Evolutionary conservation across 2,329 filamentous ascomycete genomes (phyloP).

Genomic region (Fusarium siculi): DNA sequence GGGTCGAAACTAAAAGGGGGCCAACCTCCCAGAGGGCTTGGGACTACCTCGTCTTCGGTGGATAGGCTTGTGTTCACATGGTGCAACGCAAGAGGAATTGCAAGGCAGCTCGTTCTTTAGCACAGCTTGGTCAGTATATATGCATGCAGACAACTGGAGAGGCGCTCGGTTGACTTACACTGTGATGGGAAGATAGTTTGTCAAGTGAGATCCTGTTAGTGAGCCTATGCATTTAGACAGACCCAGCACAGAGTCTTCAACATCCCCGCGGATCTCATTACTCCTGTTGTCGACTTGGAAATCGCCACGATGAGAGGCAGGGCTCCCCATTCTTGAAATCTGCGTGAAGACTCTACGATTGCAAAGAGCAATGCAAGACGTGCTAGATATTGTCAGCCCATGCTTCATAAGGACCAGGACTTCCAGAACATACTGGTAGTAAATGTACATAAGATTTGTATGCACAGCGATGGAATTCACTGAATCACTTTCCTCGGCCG

Average conservation of each 20-base stretch:
- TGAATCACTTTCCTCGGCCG: rapidly evolving
- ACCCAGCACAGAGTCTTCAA: not conserved
- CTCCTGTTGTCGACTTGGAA: rapidly evolving
- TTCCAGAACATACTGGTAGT: not conserved
- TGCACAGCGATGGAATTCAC: not conserved
- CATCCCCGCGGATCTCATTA: not conserved
- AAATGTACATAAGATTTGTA: not conserved
- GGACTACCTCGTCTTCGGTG: rapidly evolving
- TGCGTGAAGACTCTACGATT: not conserved
- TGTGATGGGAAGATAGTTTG: not conserved
- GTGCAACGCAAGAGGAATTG: not conserved
- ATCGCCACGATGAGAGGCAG: rapidly evolving
- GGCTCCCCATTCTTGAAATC: not conserved
- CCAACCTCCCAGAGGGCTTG: not conserved
- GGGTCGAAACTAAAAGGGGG: rapidly evolving
- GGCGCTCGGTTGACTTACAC: not conserved
- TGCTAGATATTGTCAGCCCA: not conserved
- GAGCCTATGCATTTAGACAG: not conserved
- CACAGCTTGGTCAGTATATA: no score
- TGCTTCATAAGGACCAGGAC: rapidly evolving
- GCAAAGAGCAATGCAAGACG: not conserved
- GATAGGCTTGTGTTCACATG: not conserved
- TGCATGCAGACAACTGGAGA: no score
- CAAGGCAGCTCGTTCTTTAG: not conserved
- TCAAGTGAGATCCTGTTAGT: not conserved